These are phyloP conservation scores for Ceratocystis cubensis DNA, from an alignment of 2,329 filamentous ascomycete species.

Conservation along the genomic window DNA sequence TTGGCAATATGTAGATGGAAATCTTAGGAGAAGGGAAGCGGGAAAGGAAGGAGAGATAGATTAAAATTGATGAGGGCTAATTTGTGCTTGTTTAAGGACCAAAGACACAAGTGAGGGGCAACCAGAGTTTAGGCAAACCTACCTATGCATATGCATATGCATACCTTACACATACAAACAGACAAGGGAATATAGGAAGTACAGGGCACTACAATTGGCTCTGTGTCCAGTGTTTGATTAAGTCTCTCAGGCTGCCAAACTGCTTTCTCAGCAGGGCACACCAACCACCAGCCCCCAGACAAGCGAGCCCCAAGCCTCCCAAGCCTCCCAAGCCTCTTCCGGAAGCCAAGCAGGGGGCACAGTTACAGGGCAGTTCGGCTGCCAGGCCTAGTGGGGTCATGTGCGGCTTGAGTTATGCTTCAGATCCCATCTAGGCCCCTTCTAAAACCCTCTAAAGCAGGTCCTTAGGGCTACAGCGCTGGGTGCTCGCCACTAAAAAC, in stretches of 20 bases:
- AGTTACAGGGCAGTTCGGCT: not conserved
- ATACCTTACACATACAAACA: not conserved
- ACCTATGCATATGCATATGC: too few relatives aligned
- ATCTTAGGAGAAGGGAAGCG: not conserved
- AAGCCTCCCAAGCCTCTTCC: conserved; percentile 8
- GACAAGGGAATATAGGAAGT: not conserved
- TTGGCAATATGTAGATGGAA: too few relatives aligned
- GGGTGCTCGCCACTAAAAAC: not conserved
- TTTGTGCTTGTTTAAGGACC: not conserved
- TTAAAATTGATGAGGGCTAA: not conserved
- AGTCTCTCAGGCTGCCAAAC: not conserved
- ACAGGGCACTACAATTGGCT: not conserved
- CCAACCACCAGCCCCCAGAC: not conserved
- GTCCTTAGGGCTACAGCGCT: not conserved
- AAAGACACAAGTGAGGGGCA: not conserved
- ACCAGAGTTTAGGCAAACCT: too few relatives aligned
- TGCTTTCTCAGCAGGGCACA: not conserved
- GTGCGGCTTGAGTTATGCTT: not conserved
- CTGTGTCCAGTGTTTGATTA: not conserved
- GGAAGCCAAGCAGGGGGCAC: conserved; percentile 4
- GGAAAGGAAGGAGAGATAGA: not conserved
- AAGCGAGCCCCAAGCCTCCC: not conserved
- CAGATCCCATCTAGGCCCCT: not conserved
- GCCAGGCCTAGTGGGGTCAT: not conserved
- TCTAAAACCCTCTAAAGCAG: not conserved